Base-by-base conservation (phyloP, 768 basidiomycete species). In the Coprinopsis strossmayeri region DNA sequence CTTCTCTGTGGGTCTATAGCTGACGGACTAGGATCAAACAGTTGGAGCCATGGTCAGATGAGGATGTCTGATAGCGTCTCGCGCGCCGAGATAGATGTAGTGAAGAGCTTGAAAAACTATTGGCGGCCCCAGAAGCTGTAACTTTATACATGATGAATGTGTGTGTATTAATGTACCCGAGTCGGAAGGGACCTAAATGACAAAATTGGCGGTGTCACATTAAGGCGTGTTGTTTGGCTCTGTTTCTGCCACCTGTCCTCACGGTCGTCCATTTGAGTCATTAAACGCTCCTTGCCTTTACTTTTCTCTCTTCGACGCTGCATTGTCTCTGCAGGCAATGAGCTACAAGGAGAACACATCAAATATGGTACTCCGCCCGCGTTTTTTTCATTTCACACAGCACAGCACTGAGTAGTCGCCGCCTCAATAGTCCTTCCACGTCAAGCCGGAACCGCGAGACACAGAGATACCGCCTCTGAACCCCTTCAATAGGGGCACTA, bases 71-170 rank as follows among this genome's bases (percentile, higher is more conserved):
- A 42, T 42, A 32, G 44, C 17, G 13, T 43, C 13, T 34, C 32
- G 1, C 35, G 61, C n/a, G 77, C 69, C 4, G 87, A 88, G 62
- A 69, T 68, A 42, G 81, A 84, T 59, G 84, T 88, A 5, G 83
- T 72, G 11, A 75, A 64, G 48, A 61, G 56, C 40, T 59, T 88
- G 53, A 73, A 65, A 45, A 72, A 69, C 23, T 84, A 89, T 58
- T 89, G 87, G 87, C 65, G 71, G 21, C 86, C 82, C 0, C 77
- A 82, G 48, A 75, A 67, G 50, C 64, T 78, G 34, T 85, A 64
- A 59, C 15, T 44, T 40, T 45, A 45, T 44, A 51, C 34, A 45
- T 37, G n/a, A 20, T 43, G n/a, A n/a, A n/a, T n/a, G n/a, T n/a
- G n/a, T n/a, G n/a, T n/a, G n/a, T n/a, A n/a, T n/a, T n/a, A n/a